Evolutionary conservation across 2,329 filamentous ascomycete genomes (phyloP).

Genomic region (Neonectria faginata): DNA sequence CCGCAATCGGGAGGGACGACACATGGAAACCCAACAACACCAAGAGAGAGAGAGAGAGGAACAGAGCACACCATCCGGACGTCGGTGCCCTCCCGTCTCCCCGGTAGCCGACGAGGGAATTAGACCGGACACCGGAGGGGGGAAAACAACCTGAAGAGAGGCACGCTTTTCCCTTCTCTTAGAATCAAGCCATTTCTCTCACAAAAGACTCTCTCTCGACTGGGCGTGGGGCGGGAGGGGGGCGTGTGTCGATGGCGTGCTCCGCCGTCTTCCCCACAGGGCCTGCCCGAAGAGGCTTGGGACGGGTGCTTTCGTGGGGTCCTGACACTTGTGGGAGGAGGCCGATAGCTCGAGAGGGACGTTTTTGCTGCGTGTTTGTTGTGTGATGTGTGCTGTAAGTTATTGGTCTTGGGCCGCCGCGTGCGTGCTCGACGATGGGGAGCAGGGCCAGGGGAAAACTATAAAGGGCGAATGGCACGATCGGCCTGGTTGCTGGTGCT

Average conservation of each 20-base stretch:
- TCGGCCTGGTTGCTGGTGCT: constrained; percentile 11
- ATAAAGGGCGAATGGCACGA: constrained; percentile 41
- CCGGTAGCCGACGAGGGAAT: constrained; percentile 31
- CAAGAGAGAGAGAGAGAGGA: background rate
- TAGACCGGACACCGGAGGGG: constrained; percentile 12
- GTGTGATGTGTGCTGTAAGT: constrained; percentile 5
- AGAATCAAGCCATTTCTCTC: constrained; percentile 28
- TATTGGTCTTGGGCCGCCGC: background rate
- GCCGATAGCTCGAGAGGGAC: background rate
- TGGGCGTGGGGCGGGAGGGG: background rate
- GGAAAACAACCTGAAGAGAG: background rate
- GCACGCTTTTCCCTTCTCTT: background rate
- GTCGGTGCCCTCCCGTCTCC: constrained; percentile 1
- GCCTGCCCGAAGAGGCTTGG: constrained; percentile 23
- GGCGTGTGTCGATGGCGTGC: constrained; percentile 33
- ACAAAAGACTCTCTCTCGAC: background rate
- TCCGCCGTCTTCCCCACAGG: constrained; percentile 25
- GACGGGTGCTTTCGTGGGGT: constrained; percentile 20
- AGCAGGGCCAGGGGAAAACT: constrained; percentile 23
- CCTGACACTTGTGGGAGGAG: background rate
- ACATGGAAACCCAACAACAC: background rate
- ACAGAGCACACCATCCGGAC: constrained; percentile 23
- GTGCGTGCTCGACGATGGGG: background rate
- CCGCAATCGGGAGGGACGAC: constrained; percentile 9
- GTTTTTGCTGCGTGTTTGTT: background rate